Evolutionary conservation across 495 filamentous ascomycete genomes (phyloP).

Genomic region (Daldinia decipiens): DNA sequence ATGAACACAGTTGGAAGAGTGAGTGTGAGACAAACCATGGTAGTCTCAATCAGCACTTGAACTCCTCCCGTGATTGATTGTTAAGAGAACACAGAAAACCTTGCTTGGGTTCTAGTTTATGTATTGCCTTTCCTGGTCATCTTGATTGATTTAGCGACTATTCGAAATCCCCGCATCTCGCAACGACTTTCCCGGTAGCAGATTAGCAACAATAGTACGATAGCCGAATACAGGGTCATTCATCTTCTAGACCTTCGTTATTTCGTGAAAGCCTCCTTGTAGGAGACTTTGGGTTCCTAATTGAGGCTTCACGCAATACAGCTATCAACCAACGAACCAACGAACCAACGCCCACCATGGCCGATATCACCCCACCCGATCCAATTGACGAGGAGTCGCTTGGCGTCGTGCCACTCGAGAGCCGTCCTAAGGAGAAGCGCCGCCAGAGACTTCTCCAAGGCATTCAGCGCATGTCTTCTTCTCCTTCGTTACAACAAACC

Average conservation of each 20-base stretch:
- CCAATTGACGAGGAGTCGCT: constrained; percentile 40
- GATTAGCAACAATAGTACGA: constrained; percentile 12
- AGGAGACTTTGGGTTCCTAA: neutral
- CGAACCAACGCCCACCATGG: constrained; percentile 20
- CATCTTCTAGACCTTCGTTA: constrained; percentile 7
- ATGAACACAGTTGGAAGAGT: neutral
- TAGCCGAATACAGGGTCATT: constrained; percentile 7
- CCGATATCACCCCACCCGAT: constrained; percentile 29
- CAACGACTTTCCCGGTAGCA: constrained; percentile 26
- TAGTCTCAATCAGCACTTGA: constrained; percentile 8
- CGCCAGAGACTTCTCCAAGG: constrained; percentile 78
- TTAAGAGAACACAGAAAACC: constrained; percentile 17
- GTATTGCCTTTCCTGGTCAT: neutral
- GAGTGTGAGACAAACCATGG: constrained; percentile 20
- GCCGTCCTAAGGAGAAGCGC: constrained; percentile 72
- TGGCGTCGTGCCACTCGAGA: constrained; percentile 51
- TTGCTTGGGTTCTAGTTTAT: constrained; percentile 18
- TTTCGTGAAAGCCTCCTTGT: neutral
- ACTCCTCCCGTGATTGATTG: constrained; percentile 13
- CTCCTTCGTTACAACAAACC: constrained; percentile 74
- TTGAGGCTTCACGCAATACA: constrained; percentile 16
- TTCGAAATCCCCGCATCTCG: constrained; percentile 28
- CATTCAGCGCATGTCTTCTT: constrained; percentile 89
- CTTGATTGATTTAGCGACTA: constrained; percentile 31
- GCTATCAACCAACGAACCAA: neutral